Conservation (phyloP, 768 basidiomycete species). For the Kwoniella shandongensis region DNA sequence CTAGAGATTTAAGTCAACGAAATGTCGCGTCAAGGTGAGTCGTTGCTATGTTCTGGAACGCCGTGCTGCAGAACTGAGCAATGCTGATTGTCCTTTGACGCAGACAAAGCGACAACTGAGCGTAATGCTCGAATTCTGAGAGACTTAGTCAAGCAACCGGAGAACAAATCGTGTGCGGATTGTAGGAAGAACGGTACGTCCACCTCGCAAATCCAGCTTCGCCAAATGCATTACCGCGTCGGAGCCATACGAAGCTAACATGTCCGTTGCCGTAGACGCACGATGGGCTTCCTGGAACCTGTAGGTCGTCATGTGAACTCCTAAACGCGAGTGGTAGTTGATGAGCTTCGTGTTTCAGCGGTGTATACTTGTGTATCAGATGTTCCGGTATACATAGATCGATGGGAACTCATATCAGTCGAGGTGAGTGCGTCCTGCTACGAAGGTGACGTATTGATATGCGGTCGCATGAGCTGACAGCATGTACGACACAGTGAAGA, state of each 20-base stretch:
- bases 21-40: conserved; percentile 44
- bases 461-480: not conserved
- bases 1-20: not conserved
- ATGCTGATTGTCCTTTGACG: conserved; percentile 3
- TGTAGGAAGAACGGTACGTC: conserved; percentile 89
- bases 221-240: no score
- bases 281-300: conserved; percentile 98
- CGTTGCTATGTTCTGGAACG: not conserved
- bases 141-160: conserved; percentile 81
- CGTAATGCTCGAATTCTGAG: conserved; percentile 72
- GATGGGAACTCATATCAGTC: conserved; percentile 98
- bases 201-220: not conserved
- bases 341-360: no score
- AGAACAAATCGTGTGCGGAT: conserved; percentile 93
- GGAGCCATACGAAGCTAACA: no score
- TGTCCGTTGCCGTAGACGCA: no score
- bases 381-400: conserved; percentile 96
- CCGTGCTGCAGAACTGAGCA: not conserved
- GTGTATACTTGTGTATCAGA: conserved; percentile 91
- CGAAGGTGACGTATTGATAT: not conserved
- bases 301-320: conserved; percentile 57
- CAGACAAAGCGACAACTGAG: conserved; percentile 82
- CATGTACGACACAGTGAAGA: conserved; percentile 81
- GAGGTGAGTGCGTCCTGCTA: conserved; percentile 56
- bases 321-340: conserved; percentile 9